Evolutionary conservation across 805 yeast genomes (phyloP).

Genomic region (Metschnikowia santaceciliae): DNA sequence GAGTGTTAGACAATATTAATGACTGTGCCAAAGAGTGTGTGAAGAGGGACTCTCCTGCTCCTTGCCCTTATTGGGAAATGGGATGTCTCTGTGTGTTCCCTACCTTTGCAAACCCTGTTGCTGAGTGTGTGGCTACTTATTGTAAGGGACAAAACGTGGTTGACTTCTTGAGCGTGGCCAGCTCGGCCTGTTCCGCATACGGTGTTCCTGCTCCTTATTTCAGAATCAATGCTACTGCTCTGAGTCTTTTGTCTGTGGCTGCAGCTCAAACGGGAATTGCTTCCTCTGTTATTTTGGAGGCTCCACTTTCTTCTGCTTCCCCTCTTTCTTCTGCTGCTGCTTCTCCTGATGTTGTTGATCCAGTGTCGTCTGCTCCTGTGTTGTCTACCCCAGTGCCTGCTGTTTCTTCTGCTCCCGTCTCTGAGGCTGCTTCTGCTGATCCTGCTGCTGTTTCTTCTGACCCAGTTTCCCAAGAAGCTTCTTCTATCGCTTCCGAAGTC

Average conservation of each 20-base stretch:
- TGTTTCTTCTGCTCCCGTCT: not conserved
- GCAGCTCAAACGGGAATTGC: slow-evolving; percentile 2
- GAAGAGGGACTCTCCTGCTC: slow-evolving; percentile 4
- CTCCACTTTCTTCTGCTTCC: not conserved
- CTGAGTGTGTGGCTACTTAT: slow-evolving; percentile 10
- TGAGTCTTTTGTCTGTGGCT: slow-evolving; percentile 4
- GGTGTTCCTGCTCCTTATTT: slow-evolving; percentile 18
- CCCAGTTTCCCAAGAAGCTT: not conserved
- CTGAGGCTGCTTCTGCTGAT: not conserved
- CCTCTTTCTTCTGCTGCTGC: not conserved
- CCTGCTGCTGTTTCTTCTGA: not conserved
- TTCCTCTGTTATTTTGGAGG: not conserved
- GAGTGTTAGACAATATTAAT: slow-evolving; percentile 9
- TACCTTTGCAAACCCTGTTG: slow-evolving; percentile 9
- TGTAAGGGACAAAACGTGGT: slow-evolving; percentile 10
- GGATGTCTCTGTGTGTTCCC: slow-evolving; percentile 16
- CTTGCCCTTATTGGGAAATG: slow-evolving; percentile 16
- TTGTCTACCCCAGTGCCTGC: not conserved
- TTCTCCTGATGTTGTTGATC: not conserved
- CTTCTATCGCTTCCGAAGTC: slow-evolving; percentile 1
- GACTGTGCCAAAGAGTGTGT: slow-evolving; percentile 14
- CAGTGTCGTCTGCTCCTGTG: not conserved
- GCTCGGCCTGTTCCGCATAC: slow-evolving; percentile 11
- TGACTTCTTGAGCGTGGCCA: slow-evolving; percentile 9
- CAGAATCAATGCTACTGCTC: slow-evolving; percentile 12